Conservation (phyloP, 257 asterid genomes). For the Gardenia jasminoides region DNA sequence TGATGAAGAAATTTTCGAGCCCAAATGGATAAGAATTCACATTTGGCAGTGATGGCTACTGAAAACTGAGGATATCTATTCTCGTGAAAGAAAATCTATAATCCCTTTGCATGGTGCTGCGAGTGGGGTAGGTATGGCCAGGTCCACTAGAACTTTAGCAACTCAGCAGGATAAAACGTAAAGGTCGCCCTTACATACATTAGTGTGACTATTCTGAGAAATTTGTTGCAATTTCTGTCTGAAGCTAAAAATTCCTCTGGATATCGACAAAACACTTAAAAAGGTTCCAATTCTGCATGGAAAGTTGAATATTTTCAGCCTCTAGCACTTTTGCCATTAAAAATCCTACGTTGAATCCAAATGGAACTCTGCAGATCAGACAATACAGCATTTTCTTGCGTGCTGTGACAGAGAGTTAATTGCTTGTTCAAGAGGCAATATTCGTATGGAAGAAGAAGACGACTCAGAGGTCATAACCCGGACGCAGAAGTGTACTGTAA, state of each 20-base stretch:
- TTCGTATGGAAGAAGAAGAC: neutral
- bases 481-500: neutral
- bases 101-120: slow-evolving; percentile 7
- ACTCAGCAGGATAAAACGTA: neutral
- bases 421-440: neutral
- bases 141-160: neutral
- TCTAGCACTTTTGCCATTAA: too few species aligned
- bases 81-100: slow-evolving; percentile 1
- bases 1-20: slow-evolving; percentile 9
- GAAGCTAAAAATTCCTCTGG: neutral
- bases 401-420: neutral
- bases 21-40: slow-evolving; percentile 17
- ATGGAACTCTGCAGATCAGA: neutral
- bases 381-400: neutral
- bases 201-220: neutral
- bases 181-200: too few species aligned
- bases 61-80: neutral
- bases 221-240: neutral
- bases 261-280: neutral
- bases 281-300: neutral
- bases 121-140: slow-evolving; percentile 4
- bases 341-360: neutral
- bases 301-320: neutral
- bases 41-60: neutral
- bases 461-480: neutral